Base-by-base conservation (phyloP, 192 early-diverging fungal species). In the Backusella luteola region DNA sequence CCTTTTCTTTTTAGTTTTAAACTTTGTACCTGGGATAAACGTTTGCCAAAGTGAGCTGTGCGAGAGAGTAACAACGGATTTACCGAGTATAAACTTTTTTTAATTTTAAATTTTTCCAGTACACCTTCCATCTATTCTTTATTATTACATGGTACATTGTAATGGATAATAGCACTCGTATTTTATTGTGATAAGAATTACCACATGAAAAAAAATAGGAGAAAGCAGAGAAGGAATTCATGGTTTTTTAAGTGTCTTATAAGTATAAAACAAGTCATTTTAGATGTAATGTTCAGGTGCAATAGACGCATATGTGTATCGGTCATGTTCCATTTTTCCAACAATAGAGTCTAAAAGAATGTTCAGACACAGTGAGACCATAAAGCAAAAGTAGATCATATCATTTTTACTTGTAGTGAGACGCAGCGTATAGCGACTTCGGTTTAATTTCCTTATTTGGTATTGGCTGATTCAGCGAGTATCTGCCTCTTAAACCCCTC, bases 301-400 rank as follows among this genome's bases (percentile, higher is more conserved):
- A 26, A 59, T 26, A 4, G 11, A 26, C 2, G 53, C 26, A 23
- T 26, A 9, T 59, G 11, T 59, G 46, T 17, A 59, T 26, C n/a
- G 7, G 53, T 7, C 23, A 59, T 59, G 53, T 59, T 59, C 53
- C 53, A 59, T 59, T 59, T 59, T 59, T 59, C 53, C 53, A 59
- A 59, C 23, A 59, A 59, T 26, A 26, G 0, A 63, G 12, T 49
- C 19, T 49, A 63, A 63, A 63, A 29, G 6, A 29, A 63, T 26
- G 56, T 63, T 63, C 23, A 63, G 56, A 63, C 56, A 63, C 56
- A 63, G 56, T 63, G 56, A 63, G 56, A 63, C 56, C 9, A 12
- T 63, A 29, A 23, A 63, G 56, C 21, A 59, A 23, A 59, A 23
- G 53, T 19, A 23, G 53, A 59, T 59, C 53, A 63, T 63, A 63